A percentile compares a stretch with the other conserved stretches of the same genome.
Conservation (phyloP, 345 rosid species). For the Lumnitzera littorea region DNA sequence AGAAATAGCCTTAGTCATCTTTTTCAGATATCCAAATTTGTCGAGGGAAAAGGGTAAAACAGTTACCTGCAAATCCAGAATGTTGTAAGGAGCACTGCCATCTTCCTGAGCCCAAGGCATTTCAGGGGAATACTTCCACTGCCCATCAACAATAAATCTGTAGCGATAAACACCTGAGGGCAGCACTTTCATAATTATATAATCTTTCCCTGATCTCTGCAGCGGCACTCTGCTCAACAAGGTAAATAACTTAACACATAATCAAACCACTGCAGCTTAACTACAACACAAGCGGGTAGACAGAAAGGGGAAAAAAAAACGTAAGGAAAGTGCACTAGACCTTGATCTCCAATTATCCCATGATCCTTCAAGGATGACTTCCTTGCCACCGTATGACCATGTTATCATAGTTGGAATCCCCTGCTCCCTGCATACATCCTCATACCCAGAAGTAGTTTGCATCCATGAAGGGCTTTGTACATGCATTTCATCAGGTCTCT, state of each 20-base stretch:
- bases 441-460: slow-evolving; percentile 41
- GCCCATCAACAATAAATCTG: slow-evolving; percentile 89
- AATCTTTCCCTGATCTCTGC: slow-evolving; percentile 94
- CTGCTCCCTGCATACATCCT: slow-evolving; percentile 53
- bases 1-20: too few species aligned
- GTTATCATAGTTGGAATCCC: slow-evolving; percentile 93
- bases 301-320: background rate
- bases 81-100: slow-evolving; percentile 66
- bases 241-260: slow-evolving; percentile 3
- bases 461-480: slow-evolving; percentile 51
- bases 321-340: slow-evolving; percentile 18
- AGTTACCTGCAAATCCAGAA: slow-evolving; percentile 81
- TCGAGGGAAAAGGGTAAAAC: slow-evolving; percentile 1
- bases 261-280: slow-evolving; percentile 1
- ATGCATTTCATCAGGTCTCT: slow-evolving; percentile 83
- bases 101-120: slow-evolving; percentile 80
- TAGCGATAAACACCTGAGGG: slow-evolving; percentile 96
- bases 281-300: slow-evolving; percentile 1
- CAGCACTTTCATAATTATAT: slow-evolving; percentile 85
- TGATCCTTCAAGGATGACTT: slow-evolving; percentile 87
- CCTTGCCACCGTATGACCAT: slow-evolving; percentile 84
- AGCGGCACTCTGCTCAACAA: slow-evolving; percentile 64
- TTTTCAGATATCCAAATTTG: background rate
- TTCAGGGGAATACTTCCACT: slow-evolving; percentile 77
- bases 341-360: slow-evolving; percentile 96